Base-by-base conservation (phyloP, 129 eudicot genomes). In the Solidago caesia region DNA sequence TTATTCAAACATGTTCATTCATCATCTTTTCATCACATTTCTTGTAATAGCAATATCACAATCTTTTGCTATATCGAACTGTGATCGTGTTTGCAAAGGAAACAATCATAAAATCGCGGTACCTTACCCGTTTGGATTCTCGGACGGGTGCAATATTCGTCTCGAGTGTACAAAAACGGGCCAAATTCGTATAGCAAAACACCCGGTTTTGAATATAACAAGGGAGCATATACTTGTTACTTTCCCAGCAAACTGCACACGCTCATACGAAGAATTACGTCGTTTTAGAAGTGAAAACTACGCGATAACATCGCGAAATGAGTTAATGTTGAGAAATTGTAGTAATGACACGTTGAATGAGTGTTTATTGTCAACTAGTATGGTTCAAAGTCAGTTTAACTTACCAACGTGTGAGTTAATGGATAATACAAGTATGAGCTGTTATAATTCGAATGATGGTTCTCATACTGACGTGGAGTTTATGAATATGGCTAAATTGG, bases 41-140 rank as follows among this genome's bases (percentile, higher is more conserved):
- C 56, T 72, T 45, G 45, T 47, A 56, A 44, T 63, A 56, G 15
- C 72, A 51, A 66, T 64, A 39, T 68, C 67, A 71, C 45, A 33
- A 7, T 57, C 85, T 2, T 39, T 39, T 5, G 72, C 81, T 25
- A 64, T 58, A 51, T 48, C 78, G 26, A 10, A 52, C 29, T 87
- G 92, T 70, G 58, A 67, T 52, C 86, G 61, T 7, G 52, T 45
- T 13, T 89, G 92, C 43, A 72, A 72, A 33, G 74, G 70, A 41
- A 53, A 8, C 26, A 69, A 15, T 45, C 75, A 39, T 10, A 62
- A 68, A 29, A 10, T 13, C 8, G 59, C 39, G 4, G 85, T 93
- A 5, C 88, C 76, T 6, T 88, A 86, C 66, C 98, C 98, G 8
- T 93, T 93, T 44, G 98, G 98, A 12, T 90, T 93, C 78, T 83